phyloP scores from a whole-genome alignment of 148 eudicot species.

The Linanthus parryae region DNA sequence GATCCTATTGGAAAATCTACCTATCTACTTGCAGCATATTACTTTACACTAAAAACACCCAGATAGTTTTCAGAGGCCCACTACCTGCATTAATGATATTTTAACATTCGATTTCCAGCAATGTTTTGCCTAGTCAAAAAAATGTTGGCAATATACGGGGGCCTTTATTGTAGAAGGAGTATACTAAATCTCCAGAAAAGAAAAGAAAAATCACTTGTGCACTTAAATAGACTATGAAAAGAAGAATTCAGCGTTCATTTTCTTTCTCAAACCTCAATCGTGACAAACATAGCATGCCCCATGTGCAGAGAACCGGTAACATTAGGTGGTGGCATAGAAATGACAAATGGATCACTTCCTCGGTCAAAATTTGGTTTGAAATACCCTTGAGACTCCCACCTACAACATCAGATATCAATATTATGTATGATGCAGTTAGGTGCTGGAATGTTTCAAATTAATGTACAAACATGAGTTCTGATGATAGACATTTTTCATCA shows the following conservation, averaged over 20 bases:
- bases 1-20: too few species aligned
- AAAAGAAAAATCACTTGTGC: not conserved
- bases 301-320: constrained; percentile 98
- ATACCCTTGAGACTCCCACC: constrained; percentile 99
- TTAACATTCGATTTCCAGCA: too few species aligned
- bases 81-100: too few species aligned
- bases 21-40: too few species aligned
- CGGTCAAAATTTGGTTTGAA: constrained; percentile 81
- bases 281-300: constrained; percentile 99
- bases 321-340: constrained; percentile 98
- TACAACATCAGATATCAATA: constrained; percentile 29
- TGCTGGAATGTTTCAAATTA: not conserved
- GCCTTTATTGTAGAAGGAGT: too few species aligned
- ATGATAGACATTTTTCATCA: too few species aligned
- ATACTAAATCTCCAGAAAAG: not conserved
- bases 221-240: not conserved
- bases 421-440: not conserved
- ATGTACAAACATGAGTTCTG: not conserved
- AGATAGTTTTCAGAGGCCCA: too few species aligned
- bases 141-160: too few species aligned
- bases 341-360: constrained; percentile 81
- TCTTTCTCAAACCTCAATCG: constrained; percentile 80
- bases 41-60: too few species aligned
- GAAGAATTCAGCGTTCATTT: constrained; percentile 8
- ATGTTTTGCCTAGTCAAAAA: too few species aligned